Percentiles rank a stretch among this genome's conserved stretches.
phyloP scores from a whole-genome alignment of 257 asterid genomes.

The Cinchona pubescens region DNA sequence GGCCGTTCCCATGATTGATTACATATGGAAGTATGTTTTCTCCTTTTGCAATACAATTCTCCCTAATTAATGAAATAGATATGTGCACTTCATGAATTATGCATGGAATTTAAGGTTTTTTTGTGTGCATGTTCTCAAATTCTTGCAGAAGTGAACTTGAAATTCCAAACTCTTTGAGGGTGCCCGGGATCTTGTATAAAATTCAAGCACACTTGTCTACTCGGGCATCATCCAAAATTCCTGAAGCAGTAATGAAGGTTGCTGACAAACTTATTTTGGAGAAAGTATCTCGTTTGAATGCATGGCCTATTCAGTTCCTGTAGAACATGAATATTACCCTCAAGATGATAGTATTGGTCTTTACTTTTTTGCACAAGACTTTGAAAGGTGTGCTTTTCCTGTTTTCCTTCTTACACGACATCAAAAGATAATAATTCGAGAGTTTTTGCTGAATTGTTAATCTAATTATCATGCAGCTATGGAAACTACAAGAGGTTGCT shows the following conservation, averaged over 20 bases:
- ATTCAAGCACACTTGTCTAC: slow-evolving; percentile 26
- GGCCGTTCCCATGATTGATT: slow-evolving; percentile 20
- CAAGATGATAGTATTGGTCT: slow-evolving; percentile 23
- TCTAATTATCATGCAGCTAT: slow-evolving; percentile 18
- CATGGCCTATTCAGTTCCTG: slow-evolving; percentile 25
- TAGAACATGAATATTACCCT: slow-evolving; percentile 18
- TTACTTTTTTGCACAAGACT: slow-evolving; percentile 23
- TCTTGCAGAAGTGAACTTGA: slow-evolving; percentile 19
- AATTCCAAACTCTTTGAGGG: not conserved
- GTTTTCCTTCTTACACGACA: no score
- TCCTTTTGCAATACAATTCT: not conserved
- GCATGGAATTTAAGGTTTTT: not conserved
- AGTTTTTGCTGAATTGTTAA: not conserved
- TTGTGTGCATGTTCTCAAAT: not conserved
- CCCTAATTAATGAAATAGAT: not conserved
- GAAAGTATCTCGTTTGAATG: slow-evolving; percentile 20
- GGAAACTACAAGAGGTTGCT: slow-evolving; percentile 14
- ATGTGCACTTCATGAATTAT: not conserved
- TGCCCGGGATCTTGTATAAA: slow-evolving; percentile 14
- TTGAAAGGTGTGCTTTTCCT: slow-evolving; percentile 20
- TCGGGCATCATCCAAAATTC: slow-evolving; percentile 17
- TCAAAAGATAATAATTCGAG: no score
- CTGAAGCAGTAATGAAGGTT: slow-evolving; percentile 23
- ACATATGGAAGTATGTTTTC: slow-evolving; percentile 24
- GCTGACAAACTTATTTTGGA: slow-evolving; percentile 17